Conservation (phyloP, 192 early-diverging fungal species). For the Entomortierella lignicola region DNA sequence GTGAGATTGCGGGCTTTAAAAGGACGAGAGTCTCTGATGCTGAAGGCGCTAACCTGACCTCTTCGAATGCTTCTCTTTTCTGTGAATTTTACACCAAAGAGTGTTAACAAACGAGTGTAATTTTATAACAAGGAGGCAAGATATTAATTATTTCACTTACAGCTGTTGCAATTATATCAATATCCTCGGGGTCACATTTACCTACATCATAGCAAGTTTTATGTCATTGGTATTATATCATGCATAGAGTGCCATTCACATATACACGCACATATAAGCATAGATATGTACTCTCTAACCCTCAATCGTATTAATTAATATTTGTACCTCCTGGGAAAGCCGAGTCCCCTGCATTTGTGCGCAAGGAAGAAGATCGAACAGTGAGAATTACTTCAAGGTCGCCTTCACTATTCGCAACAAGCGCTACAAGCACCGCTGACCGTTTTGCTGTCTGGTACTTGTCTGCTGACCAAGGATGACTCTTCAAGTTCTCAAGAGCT, state of each 20-base stretch:
- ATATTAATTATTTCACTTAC: conserved; percentile 11
- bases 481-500: conserved; percentile 11
- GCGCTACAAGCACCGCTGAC: conserved; percentile 32
- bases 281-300: too few relatives aligned
- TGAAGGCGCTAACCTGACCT: conserved; percentile 8
- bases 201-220: conserved; percentile 4
- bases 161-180: conserved; percentile 37
- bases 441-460: conserved; percentile 10
- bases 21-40: conserved; percentile 8
- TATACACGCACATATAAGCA: neutral
- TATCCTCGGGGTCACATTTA: conserved; percentile 35
- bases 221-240: neutral
- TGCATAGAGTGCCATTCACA: too few relatives aligned
- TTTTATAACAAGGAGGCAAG: neutral
- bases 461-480: neutral
- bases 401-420: conserved; percentile 23
- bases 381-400: conserved; percentile 52
- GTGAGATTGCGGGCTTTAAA: conserved; percentile 20
- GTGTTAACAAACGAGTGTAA: neutral
- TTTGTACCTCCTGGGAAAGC: conserved; percentile 44
- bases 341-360: conserved; percentile 35
- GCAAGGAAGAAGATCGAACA: conserved; percentile 17
- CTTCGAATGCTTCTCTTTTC: conserved; percentile 50
- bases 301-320: too few relatives aligned
- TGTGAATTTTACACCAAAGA: neutral